Percentiles rank a stretch among this genome's conserved stretches.
phyloP scores from a whole-genome alignment of 2,329 filamentous ascomycete genomes.

The Byssoonygena ceratinophila region DNA sequence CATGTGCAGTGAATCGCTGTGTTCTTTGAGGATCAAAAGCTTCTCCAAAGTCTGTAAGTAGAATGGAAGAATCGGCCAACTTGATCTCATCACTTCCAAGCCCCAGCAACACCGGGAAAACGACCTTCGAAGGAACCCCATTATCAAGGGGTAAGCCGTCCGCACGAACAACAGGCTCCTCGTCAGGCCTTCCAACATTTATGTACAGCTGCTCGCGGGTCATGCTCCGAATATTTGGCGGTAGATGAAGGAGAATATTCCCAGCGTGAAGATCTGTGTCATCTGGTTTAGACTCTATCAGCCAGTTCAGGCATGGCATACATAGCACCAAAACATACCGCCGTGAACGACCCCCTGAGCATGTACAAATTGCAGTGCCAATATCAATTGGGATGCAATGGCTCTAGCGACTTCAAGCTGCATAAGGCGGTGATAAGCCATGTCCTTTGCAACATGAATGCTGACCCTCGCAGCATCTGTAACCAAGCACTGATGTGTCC shows the following conservation, averaged over 20 bases:
- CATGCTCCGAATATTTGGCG: constrained; percentile 17
- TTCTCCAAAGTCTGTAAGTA: constrained; percentile 24
- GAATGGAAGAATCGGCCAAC: constrained; percentile 20
- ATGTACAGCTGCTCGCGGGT: constrained; percentile 19
- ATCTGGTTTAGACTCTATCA: constrained; percentile 1
- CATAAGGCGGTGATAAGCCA: constrained; percentile 15
- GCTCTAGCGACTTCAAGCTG: constrained; percentile 17
- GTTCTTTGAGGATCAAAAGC: constrained; percentile 15
- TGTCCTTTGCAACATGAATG: constrained; percentile 17
- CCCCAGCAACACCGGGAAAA: constrained; percentile 20
- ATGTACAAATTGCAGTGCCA: constrained; percentile 19
- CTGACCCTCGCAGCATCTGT: constrained; percentile 17
- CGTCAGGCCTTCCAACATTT: constrained; percentile 18
- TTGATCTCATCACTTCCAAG: constrained; percentile 20
- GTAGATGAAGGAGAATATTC: constrained; percentile 21
- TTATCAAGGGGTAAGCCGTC: constrained; percentile 18
- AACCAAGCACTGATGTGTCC: constrained; percentile 19
- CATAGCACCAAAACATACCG: constrained; percentile 15
- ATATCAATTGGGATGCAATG: constrained; percentile 19
- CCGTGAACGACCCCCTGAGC: constrained; percentile 22
- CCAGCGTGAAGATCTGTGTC: constrained; percentile 19
- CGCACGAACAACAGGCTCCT: constrained; percentile 18
- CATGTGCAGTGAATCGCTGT: constrained; percentile 14
- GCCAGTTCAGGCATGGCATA: neutral
- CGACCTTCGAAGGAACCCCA: constrained; percentile 18